These are phyloP conservation scores for Butyriboletus loyo DNA, from an alignment of 768 basidiomycete species.

Conservation along the genomic window DNA sequence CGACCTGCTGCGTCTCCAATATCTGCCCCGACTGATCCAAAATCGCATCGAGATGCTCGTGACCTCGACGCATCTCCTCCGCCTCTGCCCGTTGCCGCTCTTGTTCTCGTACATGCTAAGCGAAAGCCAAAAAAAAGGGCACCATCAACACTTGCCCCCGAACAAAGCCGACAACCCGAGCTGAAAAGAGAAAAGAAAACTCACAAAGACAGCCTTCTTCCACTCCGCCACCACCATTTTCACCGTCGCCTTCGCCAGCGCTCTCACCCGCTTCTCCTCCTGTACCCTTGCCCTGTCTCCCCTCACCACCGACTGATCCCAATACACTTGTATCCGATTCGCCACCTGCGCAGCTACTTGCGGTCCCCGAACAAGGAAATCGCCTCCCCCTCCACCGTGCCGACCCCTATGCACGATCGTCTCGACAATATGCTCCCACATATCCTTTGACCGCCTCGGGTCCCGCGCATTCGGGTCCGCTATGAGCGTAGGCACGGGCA, in stretches of 20 bases:
- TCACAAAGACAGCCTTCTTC: slow-evolving; percentile 82
- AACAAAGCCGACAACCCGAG: not conserved
- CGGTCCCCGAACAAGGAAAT: slow-evolving; percentile 31
- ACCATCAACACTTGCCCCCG: not conserved
- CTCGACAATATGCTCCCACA: slow-evolving; percentile 60
- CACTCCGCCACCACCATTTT: slow-evolving; percentile 74
- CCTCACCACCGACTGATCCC: slow-evolving; percentile 62
- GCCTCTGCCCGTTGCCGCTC: slow-evolving; percentile 59
- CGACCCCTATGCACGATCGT: slow-evolving; percentile 34
- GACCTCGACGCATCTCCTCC: slow-evolving; percentile 77
- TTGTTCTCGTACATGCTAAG: slow-evolving; percentile 71
- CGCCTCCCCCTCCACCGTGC: slow-evolving; percentile 10
- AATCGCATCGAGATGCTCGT: slow-evolving; percentile 86
- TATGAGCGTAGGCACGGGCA: slow-evolving; percentile 5
- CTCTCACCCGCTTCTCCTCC: slow-evolving; percentile 66
- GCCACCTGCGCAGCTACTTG: slow-evolving; percentile 57
- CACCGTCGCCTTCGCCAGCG: slow-evolving; percentile 68
- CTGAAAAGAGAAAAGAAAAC: slow-evolving; percentile 29
- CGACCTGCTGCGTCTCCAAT: slow-evolving; percentile 77
- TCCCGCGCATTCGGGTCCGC: slow-evolving; percentile 22
- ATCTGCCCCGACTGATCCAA: slow-evolving; percentile 86
- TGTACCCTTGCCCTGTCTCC: slow-evolving; percentile 55
- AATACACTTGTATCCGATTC: slow-evolving; percentile 65
- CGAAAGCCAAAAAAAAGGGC: not conserved
- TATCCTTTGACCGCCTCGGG: slow-evolving; percentile 36